phyloP scores from a whole-genome alignment of 148 eudicot genomes.

The Dianthus caryophyllus region DNA sequence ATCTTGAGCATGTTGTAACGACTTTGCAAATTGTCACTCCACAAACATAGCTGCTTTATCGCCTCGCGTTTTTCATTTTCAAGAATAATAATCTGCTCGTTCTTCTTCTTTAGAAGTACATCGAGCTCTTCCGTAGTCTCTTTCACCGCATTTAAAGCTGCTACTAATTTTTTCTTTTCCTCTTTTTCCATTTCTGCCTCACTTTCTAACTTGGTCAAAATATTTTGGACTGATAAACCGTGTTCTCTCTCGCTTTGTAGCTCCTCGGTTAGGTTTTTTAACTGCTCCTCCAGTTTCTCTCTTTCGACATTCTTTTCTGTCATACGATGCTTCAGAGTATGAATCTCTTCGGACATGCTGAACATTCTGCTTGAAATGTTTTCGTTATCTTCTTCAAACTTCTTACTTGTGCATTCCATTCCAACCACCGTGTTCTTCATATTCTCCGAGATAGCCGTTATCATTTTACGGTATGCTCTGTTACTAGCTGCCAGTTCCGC shows the following conservation, averaged over 20 bases:
- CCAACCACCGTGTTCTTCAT: slow-evolving; percentile 38
- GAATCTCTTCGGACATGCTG: slow-evolving; percentile 53
- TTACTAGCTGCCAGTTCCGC: slow-evolving; percentile 35
- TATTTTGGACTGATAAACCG: slow-evolving; percentile 26
- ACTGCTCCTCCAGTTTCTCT: slow-evolving; percentile 35
- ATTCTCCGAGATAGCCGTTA: slow-evolving; percentile 41
- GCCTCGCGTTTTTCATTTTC: slow-evolving; percentile 78
- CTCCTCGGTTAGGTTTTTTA: slow-evolving; percentile 31
- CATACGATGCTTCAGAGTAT: slow-evolving; percentile 42
- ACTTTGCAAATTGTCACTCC: slow-evolving; percentile 51
- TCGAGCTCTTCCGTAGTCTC: slow-evolving; percentile 37
- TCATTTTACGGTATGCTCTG: slow-evolving; percentile 46
- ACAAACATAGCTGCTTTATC: slow-evolving; percentile 67
- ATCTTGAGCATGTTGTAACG: slow-evolving; percentile 52
- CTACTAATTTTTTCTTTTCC: slow-evolving; percentile 32
- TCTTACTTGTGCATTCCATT: slow-evolving; percentile 46
- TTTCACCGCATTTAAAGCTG: slow-evolving; percentile 35
- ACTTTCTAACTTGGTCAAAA: slow-evolving; percentile 35
- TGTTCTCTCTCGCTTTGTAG: slow-evolving; percentile 36
- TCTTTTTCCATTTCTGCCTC: slow-evolving; percentile 31
- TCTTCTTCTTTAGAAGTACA: slow-evolving; percentile 26
- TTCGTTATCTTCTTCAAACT: slow-evolving; percentile 63
- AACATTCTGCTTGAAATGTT: slow-evolving; percentile 43
- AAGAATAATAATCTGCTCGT: slow-evolving; percentile 33
- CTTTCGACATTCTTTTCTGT: slow-evolving; percentile 39